Base-by-base conservation (phyloP, 2,329 filamentous ascomycete genomes). In the Calonectria leucothoes region DNA sequence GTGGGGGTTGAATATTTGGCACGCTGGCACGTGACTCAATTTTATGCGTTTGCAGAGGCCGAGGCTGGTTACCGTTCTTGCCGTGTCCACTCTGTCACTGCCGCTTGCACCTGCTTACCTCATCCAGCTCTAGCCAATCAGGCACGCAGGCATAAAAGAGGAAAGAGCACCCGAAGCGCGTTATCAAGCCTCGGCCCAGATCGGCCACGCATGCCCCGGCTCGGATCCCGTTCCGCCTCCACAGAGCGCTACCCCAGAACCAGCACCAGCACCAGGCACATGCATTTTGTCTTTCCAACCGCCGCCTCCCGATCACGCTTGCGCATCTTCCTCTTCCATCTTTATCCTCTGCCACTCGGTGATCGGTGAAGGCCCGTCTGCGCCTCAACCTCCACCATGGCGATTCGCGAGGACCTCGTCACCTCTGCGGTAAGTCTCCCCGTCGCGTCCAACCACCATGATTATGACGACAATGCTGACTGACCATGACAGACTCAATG, bases 351-450 rank as follows among this genome's bases (percentile, higher is more conserved):
- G 70, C 67, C 35, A 72, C 29, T 51, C 72, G 68, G 72, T 78
- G 73, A 81, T 79, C 71, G 74, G 77, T 79, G 75, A 77, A 75
- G 75, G 78, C 72, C 61, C 65, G 63, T 71, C 69, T 63, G 70
- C 69, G 74, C 70, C 71, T 74, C 45, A 71, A 69, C 74, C 59
- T 78, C 69, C 69, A 80, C 84, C 85, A 96, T 92, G 89, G 93
- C 96, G 88, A 95, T 98, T 88, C 95, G 97, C 83, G 96, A 98
- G 91, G 96, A 98, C 84, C 89, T 98, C 77, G 92, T 98, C 81
- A 89, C 92, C 79, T 98, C 95, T 82, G 96, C 95, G 83, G 93
- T 94, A 89, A 80, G 85, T 84, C 29, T 29, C 29, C 67, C 74
- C 39, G 69, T 69, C 71, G 55, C 63, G 71, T 64, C 67, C 69